These are phyloP conservation scores for Remersonia thermophila DNA, from an alignment of 2,329 filamentous ascomycete species.

Conservation along the genomic window DNA sequence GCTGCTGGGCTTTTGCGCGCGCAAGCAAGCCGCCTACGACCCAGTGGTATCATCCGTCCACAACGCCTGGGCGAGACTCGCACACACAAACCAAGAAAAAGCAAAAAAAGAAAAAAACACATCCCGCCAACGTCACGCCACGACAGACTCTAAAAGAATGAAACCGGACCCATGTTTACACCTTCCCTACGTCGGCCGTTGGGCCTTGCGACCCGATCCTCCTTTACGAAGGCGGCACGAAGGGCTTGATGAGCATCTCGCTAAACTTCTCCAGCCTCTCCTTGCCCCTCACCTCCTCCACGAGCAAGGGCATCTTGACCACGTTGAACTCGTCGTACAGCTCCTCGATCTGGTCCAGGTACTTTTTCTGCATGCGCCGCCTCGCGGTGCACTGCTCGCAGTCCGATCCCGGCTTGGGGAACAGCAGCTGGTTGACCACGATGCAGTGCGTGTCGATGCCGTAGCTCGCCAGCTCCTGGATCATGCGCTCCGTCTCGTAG, in stretches of 20 bases:
- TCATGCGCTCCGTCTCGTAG: conserved; percentile 99
- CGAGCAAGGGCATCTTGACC: conserved; percentile 91
- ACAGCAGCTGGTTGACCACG: conserved; percentile 94
- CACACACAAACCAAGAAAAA: too few relatives aligned
- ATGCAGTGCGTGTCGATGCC: conserved; percentile 94
- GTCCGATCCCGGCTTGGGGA: conserved; percentile 69
- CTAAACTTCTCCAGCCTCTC: conserved; percentile 86
- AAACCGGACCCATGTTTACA: too few relatives aligned
- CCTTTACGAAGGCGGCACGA: conserved; percentile 45
- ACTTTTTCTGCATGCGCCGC: conserved; percentile 98
- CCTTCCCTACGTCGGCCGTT: too few relatives aligned
- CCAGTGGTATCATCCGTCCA: too few relatives aligned
- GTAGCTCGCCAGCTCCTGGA: conserved; percentile 89
- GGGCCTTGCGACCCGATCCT: too few relatives aligned
- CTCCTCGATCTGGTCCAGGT: conserved; percentile 96
- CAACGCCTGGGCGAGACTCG: too few relatives aligned
- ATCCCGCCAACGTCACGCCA: too few relatives aligned
- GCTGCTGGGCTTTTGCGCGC: too few relatives aligned
- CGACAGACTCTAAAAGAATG: too few relatives aligned
- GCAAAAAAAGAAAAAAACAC: too few relatives aligned
- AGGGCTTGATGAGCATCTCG: conserved; percentile 69
- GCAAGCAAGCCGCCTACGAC: too few relatives aligned
- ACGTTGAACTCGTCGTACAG: conserved; percentile 98
- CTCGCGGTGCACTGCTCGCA: conserved; percentile 94
- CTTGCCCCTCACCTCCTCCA: conserved; percentile 92